phyloP scores from a whole-genome alignment of 176 grass and related monocot species.

The Zizania latifolia region DNA sequence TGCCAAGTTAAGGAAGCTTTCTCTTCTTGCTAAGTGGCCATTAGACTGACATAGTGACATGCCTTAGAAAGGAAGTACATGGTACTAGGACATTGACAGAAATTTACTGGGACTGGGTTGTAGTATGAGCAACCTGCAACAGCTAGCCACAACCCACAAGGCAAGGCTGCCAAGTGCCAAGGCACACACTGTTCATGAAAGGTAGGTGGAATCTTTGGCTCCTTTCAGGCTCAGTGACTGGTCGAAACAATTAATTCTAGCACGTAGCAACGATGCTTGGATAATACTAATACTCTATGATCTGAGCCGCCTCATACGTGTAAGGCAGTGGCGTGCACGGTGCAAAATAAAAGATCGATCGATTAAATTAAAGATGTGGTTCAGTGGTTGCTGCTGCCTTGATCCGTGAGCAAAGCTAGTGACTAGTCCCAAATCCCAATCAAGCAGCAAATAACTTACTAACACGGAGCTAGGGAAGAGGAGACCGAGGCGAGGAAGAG shows the following conservation, averaged over 20 bases:
- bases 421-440: neutral
- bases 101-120: neutral
- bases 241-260: neutral
- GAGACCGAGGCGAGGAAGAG: neutral
- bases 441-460: neutral
- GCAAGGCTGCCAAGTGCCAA: neutral
- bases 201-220: neutral
- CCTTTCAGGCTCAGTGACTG: neutral
- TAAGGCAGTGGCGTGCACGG: neutral
- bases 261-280: neutral
- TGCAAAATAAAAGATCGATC: neutral
- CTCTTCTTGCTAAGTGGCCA: neutral
- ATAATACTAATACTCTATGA: neutral
- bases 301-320: neutral
- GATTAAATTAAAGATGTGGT: neutral
- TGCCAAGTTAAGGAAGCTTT: conserved; percentile 11
- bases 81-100: neutral
- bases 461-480: neutral
- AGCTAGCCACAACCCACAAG: neutral
- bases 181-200: neutral
- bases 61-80: neutral
- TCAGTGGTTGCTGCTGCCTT: no score
- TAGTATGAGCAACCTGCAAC: neutral
- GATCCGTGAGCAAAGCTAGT: neutral
- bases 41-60: neutral